Evolutionary conservation across 176 grass and related monocot species (phyloP), one percentile per base, ranked within the genome.

Genomic region (Eragrostis nindensis): DNA sequence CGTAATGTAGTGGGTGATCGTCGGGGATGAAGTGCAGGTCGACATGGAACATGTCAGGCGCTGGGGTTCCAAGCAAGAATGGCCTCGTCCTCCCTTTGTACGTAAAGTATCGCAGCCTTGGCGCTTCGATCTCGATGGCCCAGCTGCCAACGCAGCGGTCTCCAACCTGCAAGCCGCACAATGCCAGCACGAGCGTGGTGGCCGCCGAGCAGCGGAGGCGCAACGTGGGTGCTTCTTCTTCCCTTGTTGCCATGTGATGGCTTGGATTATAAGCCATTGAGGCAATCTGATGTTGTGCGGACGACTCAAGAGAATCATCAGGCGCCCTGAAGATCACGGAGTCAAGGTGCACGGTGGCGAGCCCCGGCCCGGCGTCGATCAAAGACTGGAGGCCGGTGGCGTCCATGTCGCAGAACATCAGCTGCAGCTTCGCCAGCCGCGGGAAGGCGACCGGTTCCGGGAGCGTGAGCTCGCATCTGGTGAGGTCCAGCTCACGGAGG

Each of bases 51-150:
- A 76, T 16, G 7, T 27, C 22, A 8, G 22, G 7, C 16, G 55
- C 55, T 2, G 55, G 15, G 6, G 55, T 6, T 11, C 6, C 5
- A 0, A 76, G 74, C 1, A 5, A 5, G 55, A 76, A 29, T 0
- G 14, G 14, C 8, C 24, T 38, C 21, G 26, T 5, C 0, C 10
- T 1, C 8, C 40, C 74, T 22, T 43, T 62, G 40, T 36, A 36
- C 1, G 2, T 76, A 76, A 76, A 62, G 53, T 39, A 76, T 39
- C 56, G 74, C 7, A 76, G 55, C 22, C 27, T 77, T 3, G 74
- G 57, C 13, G 74, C 41, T 5, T 77, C 41, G 16, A 77, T 19
- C 16, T 62, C 74, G 22, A 76, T 29, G 22, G 16, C 40, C 72
- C 21, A 42, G 19, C 1, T 36, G 32, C 32, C 32, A 36, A 36